Evolutionary conservation across 495 filamentous ascomycete genomes (phyloP), one percentile per base, ranked within the genome.

Genomic region (Tuber borchii): DNA sequence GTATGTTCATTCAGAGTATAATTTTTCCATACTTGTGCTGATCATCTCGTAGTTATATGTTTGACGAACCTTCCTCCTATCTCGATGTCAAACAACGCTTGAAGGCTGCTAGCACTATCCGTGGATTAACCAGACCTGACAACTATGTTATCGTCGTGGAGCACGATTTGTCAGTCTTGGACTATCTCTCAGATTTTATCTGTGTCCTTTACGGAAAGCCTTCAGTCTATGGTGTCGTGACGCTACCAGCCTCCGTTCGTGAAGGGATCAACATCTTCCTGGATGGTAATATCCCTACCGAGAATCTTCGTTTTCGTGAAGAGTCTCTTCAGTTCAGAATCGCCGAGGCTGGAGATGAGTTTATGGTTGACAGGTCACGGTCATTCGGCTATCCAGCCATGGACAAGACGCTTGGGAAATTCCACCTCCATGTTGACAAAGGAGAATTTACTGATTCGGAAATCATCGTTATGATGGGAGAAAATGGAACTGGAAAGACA

Each of bases 251-350:
- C 75, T 98, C 95, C 2, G 96, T 98, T 70, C 93, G 95, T 79
- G 96, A 99, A 89, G 95, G 95, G 82, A 99, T 99, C 89, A 99
- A 99, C 86, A 97, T 98, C 84, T 99, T 99, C 90, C 87, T 99
- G 43, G 95, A 99, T 82, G 95, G 95, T 78, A 92, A 97, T 84
- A 97, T 97, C 69, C 95, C 95, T 40, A 98, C 95, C 12, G 95
- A 99, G 88, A 99, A 99, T 85, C 85, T 99, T 82, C 94, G 95
- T 76, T 99, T 99, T 91, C 91, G 95, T 78, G 96, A 98, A 69
- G 95, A 99, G 82, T 95, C 93, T 65, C 88, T 99, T 75, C 95
- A 94, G 70, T 99, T 99, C 91, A 92, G 95, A 81, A 93, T 99
- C 74, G 90, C 92, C 48, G 95, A 99, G 81, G 91, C 93, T 56